Evolutionary conservation across 768 basidiomycete genomes (phyloP).

Genomic region (Kwoniella dejecticola): DNA sequence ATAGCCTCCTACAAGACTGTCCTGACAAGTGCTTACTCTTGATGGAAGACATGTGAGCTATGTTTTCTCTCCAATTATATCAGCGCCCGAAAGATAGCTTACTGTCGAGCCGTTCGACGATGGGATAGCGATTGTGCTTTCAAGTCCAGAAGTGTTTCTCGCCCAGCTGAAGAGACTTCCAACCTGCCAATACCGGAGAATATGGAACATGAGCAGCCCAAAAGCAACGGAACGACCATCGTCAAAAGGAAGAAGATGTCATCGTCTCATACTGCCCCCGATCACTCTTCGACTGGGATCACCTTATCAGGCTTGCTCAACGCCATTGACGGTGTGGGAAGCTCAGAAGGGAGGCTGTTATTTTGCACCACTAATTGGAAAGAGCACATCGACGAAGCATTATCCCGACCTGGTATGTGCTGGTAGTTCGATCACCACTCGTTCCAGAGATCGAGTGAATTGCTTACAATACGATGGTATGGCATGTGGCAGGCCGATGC

Average conservation of each 20-base stretch:
- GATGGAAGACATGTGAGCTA: constrained; percentile 22
- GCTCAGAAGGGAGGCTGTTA: constrained; percentile 9
- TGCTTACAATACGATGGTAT: not conserved
- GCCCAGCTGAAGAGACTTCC: no score
- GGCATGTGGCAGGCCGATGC: constrained; percentile 56
- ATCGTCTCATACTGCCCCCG: not conserved
- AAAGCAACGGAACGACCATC: not conserved
- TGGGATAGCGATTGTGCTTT: constrained; percentile 20
- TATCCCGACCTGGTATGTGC: constrained; percentile 4
- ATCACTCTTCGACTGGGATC: constrained; percentile 28
- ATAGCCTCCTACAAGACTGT: constrained; percentile 2
- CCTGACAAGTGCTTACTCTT: constrained; percentile 12
- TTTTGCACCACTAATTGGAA: constrained; percentile 13
- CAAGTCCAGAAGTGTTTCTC: not conserved
- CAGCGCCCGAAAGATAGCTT: not conserved
- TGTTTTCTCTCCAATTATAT: not conserved
- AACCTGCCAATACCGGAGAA: no score
- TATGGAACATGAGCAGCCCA: no score
- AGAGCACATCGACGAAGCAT: constrained; percentile 4
- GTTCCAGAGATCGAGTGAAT: not conserved
- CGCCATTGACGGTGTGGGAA: constrained; percentile 18
- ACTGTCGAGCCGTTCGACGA: no score
- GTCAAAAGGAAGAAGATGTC: not conserved
- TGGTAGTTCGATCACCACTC: not conserved
- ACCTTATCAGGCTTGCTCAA: constrained; percentile 17